phyloP scores from a whole-genome alignment of 2,329 filamentous ascomycete genomes.

The Fusarium austroafricanum region DNA sequence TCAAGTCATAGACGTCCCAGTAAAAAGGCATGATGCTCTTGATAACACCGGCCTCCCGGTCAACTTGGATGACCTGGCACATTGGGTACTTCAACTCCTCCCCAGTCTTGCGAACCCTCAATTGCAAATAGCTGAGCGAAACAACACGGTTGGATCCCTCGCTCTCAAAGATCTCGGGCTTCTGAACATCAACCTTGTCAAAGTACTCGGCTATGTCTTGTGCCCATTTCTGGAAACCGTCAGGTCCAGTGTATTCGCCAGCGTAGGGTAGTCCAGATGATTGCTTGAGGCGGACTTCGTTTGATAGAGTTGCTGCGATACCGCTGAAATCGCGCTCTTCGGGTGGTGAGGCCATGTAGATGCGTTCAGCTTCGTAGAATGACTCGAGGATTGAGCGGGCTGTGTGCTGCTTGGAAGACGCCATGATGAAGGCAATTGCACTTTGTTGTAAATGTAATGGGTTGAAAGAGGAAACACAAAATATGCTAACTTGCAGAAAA shows the following conservation, averaged over 20 bases:
- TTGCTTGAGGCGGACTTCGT: constrained; percentile 46
- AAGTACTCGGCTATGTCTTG: constrained; percentile 46
- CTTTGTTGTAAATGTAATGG: too few species aligned
- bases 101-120: constrained; percentile 49
- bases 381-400: constrained; percentile 46
- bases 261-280: constrained; percentile 51
- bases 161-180: constrained; percentile 48
- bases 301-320: constrained; percentile 46
- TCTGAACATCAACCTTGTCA: constrained; percentile 47
- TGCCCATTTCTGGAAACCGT: constrained; percentile 49
- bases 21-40: constrained; percentile 50
- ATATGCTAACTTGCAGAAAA: too few species aligned
- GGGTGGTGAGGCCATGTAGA: constrained; percentile 49
- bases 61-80: constrained; percentile 49
- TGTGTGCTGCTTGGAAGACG: constrained; percentile 21
- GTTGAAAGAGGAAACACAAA: too few species aligned
- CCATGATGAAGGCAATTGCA: constrained; percentile 1
- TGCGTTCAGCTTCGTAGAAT: constrained; percentile 52
- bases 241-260: constrained; percentile 47
- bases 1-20: constrained; percentile 49
- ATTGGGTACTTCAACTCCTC: constrained; percentile 47
- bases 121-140: constrained; percentile 43
- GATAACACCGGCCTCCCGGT: constrained; percentile 49
- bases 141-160: constrained; percentile 46
- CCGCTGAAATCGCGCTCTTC: constrained; percentile 47